Conservation (phyloP, 2,329 filamentous ascomycete genomes). For the Penicillium sp. region DNA sequence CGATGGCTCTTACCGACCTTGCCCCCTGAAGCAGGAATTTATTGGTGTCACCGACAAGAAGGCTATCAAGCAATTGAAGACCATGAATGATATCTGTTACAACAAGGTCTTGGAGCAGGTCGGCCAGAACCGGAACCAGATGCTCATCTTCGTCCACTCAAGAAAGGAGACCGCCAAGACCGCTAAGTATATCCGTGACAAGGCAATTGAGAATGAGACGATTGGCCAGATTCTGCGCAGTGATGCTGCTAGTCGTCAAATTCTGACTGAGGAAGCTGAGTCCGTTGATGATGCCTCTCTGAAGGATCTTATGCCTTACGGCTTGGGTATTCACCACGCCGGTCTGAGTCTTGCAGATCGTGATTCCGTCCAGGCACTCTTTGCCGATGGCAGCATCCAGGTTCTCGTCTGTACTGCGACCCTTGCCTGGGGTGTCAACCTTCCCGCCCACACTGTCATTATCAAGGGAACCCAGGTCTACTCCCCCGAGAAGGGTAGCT, state of each 20-base stretch:
- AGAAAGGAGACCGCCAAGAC: slow-evolving; percentile 98
- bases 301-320: slow-evolving; percentile 92
- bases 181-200: slow-evolving; percentile 91
- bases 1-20: slow-evolving; percentile 88
- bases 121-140: slow-evolving; percentile 87
- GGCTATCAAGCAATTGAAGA: slow-evolving; percentile 97
- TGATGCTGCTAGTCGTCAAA: slow-evolving; percentile 86
- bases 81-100: slow-evolving; percentile 99
- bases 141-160: slow-evolving; percentile 98
- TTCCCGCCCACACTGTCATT: slow-evolving; percentile 95
- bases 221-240: slow-evolving; percentile 93
- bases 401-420: slow-evolving; percentile 97
- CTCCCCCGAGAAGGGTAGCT: slow-evolving; percentile 96
- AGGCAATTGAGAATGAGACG: slow-evolving; percentile 93
- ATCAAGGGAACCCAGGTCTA: slow-evolving; percentile 99
- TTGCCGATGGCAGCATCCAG: slow-evolving; percentile 85
- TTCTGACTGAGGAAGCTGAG: slow-evolving; percentile 79
- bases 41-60: slow-evolving; percentile 97
- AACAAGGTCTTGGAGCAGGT: slow-evolving; percentile 97
- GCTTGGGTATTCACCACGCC: slow-evolving; percentile 97
- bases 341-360: slow-evolving; percentile 96
- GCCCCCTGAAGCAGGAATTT: slow-evolving; percentile 93
- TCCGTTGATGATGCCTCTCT: slow-evolving; percentile 80
- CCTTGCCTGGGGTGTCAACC: slow-evolving; percentile 97
- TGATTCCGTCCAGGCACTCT: slow-evolving; percentile 91